A percentile compares a stretch with the other conserved stretches of the same genome.
phyloP scores from a whole-genome alignment of 768 basidiomycete genomes.

The Tylopilus vinaceipallidus region DNA sequence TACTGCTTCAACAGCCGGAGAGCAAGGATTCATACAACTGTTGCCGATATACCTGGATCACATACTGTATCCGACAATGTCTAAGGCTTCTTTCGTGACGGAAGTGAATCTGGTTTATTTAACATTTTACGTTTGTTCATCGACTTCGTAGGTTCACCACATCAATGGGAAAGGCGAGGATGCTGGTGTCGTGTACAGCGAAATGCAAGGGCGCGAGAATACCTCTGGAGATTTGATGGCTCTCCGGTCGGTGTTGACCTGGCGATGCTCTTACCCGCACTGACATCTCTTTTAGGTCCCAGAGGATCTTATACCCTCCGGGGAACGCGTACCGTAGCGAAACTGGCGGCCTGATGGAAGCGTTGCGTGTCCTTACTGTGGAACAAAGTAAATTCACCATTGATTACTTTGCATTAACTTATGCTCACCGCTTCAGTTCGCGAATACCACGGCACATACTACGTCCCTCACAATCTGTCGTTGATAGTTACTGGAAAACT shows the following conservation, averaged over 20 bases:
- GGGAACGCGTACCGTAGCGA: conserved; percentile 92
- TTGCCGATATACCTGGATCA: conserved; percentile 93
- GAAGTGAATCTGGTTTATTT: conserved; percentile 40
- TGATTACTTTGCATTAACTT: conserved; percentile 11
- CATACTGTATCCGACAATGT: conserved; percentile 93
- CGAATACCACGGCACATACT: conserved; percentile 83
- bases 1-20: conserved; percentile 93
- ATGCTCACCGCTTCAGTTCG: conserved; percentile 58
- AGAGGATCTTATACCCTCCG: conserved; percentile 75
- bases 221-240: conserved; percentile 90
- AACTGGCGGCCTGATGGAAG: conserved; percentile 95
- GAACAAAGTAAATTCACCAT: conserved; percentile 68
- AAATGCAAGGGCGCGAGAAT: conserved; percentile 97
- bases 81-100: conserved; percentile 75
- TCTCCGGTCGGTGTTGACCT: conserved; percentile 53
- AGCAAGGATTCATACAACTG: conserved; percentile 84
- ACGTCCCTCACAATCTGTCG: conserved; percentile 91
- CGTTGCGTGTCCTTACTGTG: conserved; percentile 77
- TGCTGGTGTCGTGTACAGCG: conserved; percentile 94
- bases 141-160: conserved; percentile 79
- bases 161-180: conserved; percentile 88
- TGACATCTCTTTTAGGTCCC: conserved; percentile 47
- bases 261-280: not conserved
- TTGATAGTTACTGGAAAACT: conserved; percentile 89
- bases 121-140: conserved; percentile 3